phyloP scores from a whole-genome alignment of 352 stramenopile species.

The Globisporangium irregulare region DNA sequence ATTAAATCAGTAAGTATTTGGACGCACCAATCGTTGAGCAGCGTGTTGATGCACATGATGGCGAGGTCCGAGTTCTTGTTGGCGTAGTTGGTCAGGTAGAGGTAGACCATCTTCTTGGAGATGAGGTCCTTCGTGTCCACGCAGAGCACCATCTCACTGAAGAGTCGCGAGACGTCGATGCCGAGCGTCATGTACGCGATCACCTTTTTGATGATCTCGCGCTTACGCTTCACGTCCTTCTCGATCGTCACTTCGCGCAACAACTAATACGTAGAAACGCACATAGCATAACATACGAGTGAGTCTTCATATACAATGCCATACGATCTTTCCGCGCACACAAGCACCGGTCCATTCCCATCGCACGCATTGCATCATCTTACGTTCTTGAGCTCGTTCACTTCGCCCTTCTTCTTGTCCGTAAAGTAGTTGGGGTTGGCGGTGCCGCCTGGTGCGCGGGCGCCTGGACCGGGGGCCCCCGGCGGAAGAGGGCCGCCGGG shows the following conservation, averaged over 20 bases:
- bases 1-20: neutral
- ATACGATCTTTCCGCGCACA: slow-evolving; percentile 50
- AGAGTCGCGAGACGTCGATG: slow-evolving; percentile 98
- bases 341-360: neutral
- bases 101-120: slow-evolving; percentile 99
- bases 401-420: slow-evolving; percentile 94
- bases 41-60: slow-evolving; percentile 99
- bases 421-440: slow-evolving; percentile 80
- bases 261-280: neutral
- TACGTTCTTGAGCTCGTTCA: slow-evolving; percentile 95
- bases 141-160: slow-evolving; percentile 99
- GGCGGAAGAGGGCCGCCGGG: slow-evolving; percentile 3
- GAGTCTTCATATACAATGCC: neutral
- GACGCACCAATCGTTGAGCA: slow-evolving; percentile 96
- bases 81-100: slow-evolving; percentile 99
- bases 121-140: slow-evolving; percentile 98
- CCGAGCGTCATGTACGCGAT: slow-evolving; percentile 99
- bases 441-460: slow-evolving; percentile 23
- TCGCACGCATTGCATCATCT: slow-evolving; percentile 12
- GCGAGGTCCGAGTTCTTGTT: slow-evolving; percentile 98
- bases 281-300: neutral
- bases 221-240: slow-evolving; percentile 95
- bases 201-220: slow-evolving; percentile 99
- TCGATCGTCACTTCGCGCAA: slow-evolving; percentile 96
- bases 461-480: slow-evolving; percentile 14